phyloP scores from a whole-genome alignment of 306 rosid genomes.

The Cucurbita pepo region DNA sequence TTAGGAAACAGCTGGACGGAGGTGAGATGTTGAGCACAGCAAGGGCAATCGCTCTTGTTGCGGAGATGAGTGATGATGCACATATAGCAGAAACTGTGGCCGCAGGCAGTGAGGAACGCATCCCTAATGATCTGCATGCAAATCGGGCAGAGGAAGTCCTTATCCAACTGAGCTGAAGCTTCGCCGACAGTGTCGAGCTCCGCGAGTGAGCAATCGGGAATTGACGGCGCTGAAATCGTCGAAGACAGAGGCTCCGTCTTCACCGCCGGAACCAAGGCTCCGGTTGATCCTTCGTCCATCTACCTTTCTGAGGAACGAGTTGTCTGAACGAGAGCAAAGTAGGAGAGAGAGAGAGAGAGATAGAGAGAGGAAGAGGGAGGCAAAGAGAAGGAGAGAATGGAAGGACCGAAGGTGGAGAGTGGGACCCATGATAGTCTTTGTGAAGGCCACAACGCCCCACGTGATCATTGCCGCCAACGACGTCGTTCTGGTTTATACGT shows the following conservation, averaged over 20 bases:
- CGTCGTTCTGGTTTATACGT: background rate
- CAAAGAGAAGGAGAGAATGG: background rate
- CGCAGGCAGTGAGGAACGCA: slow-evolving; percentile 76
- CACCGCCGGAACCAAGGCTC: slow-evolving; percentile 28
- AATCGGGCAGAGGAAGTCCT: slow-evolving; percentile 84
- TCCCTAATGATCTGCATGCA: slow-evolving; percentile 91
- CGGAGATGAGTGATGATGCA: slow-evolving; percentile 89
- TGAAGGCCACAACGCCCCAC: slow-evolving; percentile 15
- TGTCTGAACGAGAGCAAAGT: background rate
- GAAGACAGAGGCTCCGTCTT: slow-evolving; percentile 5
- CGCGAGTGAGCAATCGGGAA: slow-evolving; percentile 4
- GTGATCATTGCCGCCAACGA: background rate
- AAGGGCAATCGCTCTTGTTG: slow-evolving; percentile 92
- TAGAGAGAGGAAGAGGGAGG: background rate
- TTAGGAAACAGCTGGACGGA: slow-evolving; percentile 61
- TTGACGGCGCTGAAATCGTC: background rate
- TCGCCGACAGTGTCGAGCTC: background rate
- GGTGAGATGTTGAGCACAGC: slow-evolving; percentile 74
- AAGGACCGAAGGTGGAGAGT: background rate
- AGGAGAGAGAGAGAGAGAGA: background rate
- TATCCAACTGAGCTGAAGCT: slow-evolving; percentile 42
- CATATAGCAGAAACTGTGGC: slow-evolving; percentile 97
- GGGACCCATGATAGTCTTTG: slow-evolving; percentile 3
- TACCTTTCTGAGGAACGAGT: background rate
- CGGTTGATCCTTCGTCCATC: slow-evolving; percentile 26